Evolutionary conservation across 2,329 filamentous ascomycete genomes (phyloP), one percentile per base, ranked within the genome.

Genomic region (Esteya vermicola): DNA sequence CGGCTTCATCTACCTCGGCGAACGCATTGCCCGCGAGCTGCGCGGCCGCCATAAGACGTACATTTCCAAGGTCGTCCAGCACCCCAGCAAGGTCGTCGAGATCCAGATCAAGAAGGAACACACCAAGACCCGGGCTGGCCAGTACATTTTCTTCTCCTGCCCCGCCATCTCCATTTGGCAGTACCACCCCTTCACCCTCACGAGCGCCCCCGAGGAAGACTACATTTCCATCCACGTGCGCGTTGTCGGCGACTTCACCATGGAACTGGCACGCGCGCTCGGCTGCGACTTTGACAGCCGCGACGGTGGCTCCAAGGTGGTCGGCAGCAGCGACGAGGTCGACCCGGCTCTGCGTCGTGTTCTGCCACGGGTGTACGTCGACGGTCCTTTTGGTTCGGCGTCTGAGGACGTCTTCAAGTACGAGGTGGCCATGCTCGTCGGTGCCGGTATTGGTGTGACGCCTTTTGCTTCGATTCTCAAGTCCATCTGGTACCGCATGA

Each of bases 401-500:
- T 89, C 85, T 0, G 83, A 91, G 54, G 84, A 91, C 51, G 84
- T 93, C 34, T 91, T 91, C 69, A 91, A 88, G 60, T 88, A 85
- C 57, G 83, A 89, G 60, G 70, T 85, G 30, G 74, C 82, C 6
- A 66, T 88, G 21, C 71, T 89, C n/a, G 79, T 82, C 43, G 83
- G 83, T 44, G 84, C 82, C 1, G 83, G 83, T 57, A 89, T 89
- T 47, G 83, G 83, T 48, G 82, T 88, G 12, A 89, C 83, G n/a
- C 83, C 83, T 0, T 89, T 86, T 61, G 83, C 83, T 12, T 85
- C 81, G 0, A 88, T 89, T 50, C 70, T 89, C 54, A 93, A 93
- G 67, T 86, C 81, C 39, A 89, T 93, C 61, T 93, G 85, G 85
- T 93, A 91, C 65, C 76, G 84, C 37, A 86, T 89, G 79, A 89